Percentiles rank a stretch among this genome's conserved stretches.
phyloP scores from a whole-genome alignment of 495 filamentous ascomycete genomes.

The Haplographium delicatum region DNA sequence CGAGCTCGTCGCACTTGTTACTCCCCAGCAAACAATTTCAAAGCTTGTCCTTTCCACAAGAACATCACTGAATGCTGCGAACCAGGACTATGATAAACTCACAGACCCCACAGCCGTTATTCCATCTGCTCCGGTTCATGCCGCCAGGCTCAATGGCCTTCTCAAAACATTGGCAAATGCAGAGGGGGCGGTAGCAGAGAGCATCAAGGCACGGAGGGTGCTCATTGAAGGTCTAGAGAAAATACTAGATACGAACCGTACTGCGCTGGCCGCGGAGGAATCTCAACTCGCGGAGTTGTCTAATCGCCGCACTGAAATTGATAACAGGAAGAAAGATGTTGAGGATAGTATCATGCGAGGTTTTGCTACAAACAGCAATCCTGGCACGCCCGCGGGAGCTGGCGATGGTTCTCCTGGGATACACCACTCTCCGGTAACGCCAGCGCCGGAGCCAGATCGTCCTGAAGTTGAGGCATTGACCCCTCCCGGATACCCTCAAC shows the following conservation, averaged over 20 bases:
- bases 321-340: constrained; percentile 74
- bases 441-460: constrained; percentile 49
- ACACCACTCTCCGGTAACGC: constrained; percentile 26
- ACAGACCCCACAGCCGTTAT: constrained; percentile 57
- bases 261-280: constrained; percentile 63
- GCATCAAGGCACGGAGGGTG: constrained; percentile 76
- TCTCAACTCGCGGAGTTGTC: constrained; percentile 51
- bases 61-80: constrained; percentile 59
- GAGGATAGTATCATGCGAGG: constrained; percentile 85
- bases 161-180: constrained; percentile 84
- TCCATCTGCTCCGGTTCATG: constrained; percentile 81
- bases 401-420: constrained; percentile 28
- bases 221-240: constrained; percentile 79
- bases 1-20: constrained; percentile 69
- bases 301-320: constrained; percentile 58
- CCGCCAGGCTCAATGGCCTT: constrained; percentile 80
- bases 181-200: constrained; percentile 85
- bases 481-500: constrained; percentile 54
- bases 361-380: constrained; percentile 47
- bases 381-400: constrained; percentile 33
- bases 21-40: constrained; percentile 63
- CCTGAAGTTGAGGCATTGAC: constrained; percentile 82
- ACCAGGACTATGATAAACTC: constrained; percentile 75
- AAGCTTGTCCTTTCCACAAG: constrained; percentile 61
- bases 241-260: constrained; percentile 68